Percentiles rank a stretch among this genome's conserved stretches.
Evolutionary conservation across 768 basidiomycete species (phyloP).

Genomic region (Rhodotorula kratochvilovae): DNA sequence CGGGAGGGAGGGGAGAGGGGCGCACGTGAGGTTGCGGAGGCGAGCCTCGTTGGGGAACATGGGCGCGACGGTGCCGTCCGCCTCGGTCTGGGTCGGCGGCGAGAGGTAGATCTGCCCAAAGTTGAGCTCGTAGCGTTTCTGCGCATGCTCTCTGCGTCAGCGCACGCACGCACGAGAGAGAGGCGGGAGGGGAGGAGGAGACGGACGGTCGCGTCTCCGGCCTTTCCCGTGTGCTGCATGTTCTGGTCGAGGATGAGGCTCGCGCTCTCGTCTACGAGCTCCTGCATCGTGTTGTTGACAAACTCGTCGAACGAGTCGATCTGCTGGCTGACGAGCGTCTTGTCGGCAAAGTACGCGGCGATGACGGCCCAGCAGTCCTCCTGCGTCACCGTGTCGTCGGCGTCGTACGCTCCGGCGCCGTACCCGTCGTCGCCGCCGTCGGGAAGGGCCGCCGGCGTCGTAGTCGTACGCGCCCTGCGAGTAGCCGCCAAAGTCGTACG

Average conservation of each 20-base stretch:
- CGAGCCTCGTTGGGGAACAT: slow-evolving; percentile 97
- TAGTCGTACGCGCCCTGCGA: neutral
- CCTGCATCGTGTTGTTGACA: slow-evolving; percentile 98
- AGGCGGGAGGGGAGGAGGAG: slow-evolving; percentile 1
- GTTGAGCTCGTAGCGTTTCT: slow-evolving; percentile 91
- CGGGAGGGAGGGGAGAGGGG: neutral
- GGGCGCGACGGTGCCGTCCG: slow-evolving; percentile 86
- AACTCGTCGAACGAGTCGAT: slow-evolving; percentile 98
- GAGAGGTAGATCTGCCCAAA: slow-evolving; percentile 98
- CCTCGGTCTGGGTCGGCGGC: slow-evolving; percentile 86
- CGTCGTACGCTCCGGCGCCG: neutral
- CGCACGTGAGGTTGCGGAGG: slow-evolving; percentile 73
- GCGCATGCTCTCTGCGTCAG: too few relatives aligned
- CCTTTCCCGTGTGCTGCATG: slow-evolving; percentile 88
- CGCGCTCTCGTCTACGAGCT: slow-evolving; percentile 93
- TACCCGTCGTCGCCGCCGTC: neutral
- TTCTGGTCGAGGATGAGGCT: slow-evolving; percentile 94
- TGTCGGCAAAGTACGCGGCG: slow-evolving; percentile 91
- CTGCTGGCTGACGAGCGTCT: slow-evolving; percentile 95
- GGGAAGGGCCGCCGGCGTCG: neutral
- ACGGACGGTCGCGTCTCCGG: slow-evolving; percentile 51
- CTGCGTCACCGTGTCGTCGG: slow-evolving; percentile 30
- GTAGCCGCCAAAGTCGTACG: slow-evolving; percentile 9
- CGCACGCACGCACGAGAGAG: too few relatives aligned
- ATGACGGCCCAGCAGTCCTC: slow-evolving; percentile 72